phyloP scores from a whole-genome alignment of 2,329 filamentous ascomycete genomes.

The Aureobasidium subglaciale region DNA sequence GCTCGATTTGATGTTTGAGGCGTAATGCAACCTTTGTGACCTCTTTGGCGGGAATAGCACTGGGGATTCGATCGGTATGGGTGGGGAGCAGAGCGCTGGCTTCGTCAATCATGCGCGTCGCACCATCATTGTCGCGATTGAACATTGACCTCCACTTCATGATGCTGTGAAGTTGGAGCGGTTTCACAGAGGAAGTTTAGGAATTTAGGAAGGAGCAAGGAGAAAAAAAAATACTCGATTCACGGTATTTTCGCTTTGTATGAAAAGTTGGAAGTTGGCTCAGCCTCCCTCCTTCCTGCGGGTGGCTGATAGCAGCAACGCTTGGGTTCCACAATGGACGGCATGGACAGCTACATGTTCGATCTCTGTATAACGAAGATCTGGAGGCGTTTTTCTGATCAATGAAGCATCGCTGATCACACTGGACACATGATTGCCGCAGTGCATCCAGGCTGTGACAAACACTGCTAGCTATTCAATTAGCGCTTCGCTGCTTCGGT shows the following conservation, averaged over 20 bases:
- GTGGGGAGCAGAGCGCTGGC: constrained; percentile 51
- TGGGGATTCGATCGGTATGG: constrained; percentile 50
- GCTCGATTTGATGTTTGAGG: constrained; percentile 82
- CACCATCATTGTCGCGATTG: constrained; percentile 2
- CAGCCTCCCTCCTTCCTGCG: background rate
- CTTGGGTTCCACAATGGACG: background rate
- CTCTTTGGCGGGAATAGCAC: constrained; percentile 66
- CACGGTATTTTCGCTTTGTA: background rate
- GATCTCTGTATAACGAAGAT: no score
- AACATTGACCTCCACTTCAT: constrained; percentile 12
- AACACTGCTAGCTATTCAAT: no score
- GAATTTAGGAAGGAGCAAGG: background rate
- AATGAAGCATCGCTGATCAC: no score
- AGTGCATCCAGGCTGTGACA: no score
- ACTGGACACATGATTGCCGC: no score
- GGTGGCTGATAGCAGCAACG: background rate
- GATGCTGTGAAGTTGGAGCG: background rate
- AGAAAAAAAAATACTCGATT: background rate
- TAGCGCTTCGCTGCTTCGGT: no score
- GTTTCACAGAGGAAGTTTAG: background rate
- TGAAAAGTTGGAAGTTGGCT: constrained; percentile 8
- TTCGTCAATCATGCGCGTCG: constrained; percentile 10
- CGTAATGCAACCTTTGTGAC: constrained; percentile 87
- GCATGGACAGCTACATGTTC: no score
- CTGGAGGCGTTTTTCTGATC: no score